phyloP scores from a whole-genome alignment of 2,329 filamentous ascomycete species.

The Botrytis galanthina region DNA sequence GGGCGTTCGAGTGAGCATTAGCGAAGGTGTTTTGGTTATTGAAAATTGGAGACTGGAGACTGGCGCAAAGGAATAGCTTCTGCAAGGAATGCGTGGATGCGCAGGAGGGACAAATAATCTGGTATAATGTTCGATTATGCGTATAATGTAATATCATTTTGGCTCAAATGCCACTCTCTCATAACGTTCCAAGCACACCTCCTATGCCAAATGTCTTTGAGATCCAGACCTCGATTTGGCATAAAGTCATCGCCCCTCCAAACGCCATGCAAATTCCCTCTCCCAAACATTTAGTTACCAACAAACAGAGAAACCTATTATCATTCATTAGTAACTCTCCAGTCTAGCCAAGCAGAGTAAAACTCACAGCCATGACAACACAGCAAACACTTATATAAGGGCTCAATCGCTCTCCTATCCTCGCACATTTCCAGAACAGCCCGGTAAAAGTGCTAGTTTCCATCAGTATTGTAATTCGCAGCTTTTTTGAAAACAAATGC shows the following conservation, averaged over 20 bases:
- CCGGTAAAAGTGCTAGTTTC: conserved; percentile 45
- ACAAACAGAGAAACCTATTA: conserved; percentile 38
- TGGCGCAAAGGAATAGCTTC: conserved; percentile 8
- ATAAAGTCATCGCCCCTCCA: conserved; percentile 12
- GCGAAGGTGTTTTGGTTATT: conserved; percentile 34
- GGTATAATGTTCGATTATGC: conserved; percentile 8
- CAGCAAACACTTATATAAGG: conserved; percentile 96
- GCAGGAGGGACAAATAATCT: not conserved
- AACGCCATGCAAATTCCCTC: conserved; percentile 30
- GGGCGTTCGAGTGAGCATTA: conserved; percentile 24
- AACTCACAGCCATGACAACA: conserved; percentile 83
- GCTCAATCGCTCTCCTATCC: conserved; percentile 88
- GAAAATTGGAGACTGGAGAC: conserved; percentile 2
- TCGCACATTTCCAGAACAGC: conserved; percentile 93
- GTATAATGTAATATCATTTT: conserved; percentile 3
- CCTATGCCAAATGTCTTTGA: not conserved
- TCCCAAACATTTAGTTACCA: conserved; percentile 32
- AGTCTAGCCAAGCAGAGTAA: conserved; percentile 34
- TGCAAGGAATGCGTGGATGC: not conserved
- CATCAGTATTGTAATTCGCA: conserved; percentile 23
- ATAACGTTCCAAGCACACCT: not conserved
- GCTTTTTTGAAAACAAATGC: not conserved
- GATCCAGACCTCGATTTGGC: conserved; percentile 1
- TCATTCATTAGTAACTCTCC: conserved; percentile 21
- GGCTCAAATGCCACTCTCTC: not conserved